phyloP scores from a whole-genome alignment of 192 early-diverging fungal species.

The Chytriomyces confervae region DNA sequence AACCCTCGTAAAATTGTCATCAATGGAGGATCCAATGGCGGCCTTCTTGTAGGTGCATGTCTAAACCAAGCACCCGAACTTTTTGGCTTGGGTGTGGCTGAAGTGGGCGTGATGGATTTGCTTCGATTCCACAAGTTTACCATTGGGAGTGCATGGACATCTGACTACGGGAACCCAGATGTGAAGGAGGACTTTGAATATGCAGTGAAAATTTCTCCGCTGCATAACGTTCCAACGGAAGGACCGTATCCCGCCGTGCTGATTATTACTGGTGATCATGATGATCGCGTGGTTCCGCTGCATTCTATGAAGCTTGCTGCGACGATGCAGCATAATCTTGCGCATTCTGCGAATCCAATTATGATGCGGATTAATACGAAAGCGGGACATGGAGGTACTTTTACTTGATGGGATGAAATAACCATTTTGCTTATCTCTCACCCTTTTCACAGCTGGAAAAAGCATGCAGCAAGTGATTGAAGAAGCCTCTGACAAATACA shows the following conservation, averaged over 20 bases:
- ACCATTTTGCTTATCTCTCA: too few relatives aligned
- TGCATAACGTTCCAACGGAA: conserved; percentile 65
- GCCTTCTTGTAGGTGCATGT: conserved; percentile 70
- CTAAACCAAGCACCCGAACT: conserved; percentile 77
- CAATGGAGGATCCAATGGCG: conserved; percentile 75
- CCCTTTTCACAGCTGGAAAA: conserved; percentile 54
- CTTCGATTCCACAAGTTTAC: conserved; percentile 79
- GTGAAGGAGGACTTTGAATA: conserved; percentile 27
- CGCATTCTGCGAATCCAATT: conserved; percentile 60
- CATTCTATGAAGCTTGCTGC: conserved; percentile 74
- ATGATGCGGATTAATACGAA: conserved; percentile 67
- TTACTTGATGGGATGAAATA: too few relatives aligned
- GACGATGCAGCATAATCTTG: conserved; percentile 60
- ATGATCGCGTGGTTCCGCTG: conserved; percentile 70
- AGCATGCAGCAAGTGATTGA: conserved; percentile 61
- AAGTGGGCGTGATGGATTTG: conserved; percentile 79
- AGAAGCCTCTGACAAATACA: conserved; percentile 65
- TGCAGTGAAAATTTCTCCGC: conserved; percentile 56
- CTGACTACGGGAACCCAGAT: conserved; percentile 57
- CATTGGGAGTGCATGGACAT: conserved; percentile 71
- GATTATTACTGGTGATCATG: conserved; percentile 70
- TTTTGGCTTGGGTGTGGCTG: conserved; percentile 67
- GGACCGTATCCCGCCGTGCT: conserved; percentile 66
- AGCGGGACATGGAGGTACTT: conserved; percentile 63
- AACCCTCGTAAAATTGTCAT: conserved; percentile 58